Percentiles rank a stretch among this genome's conserved stretches.
phyloP scores from a whole-genome alignment of 805 yeast species.

The Ascoidea rubescens region DNA sequence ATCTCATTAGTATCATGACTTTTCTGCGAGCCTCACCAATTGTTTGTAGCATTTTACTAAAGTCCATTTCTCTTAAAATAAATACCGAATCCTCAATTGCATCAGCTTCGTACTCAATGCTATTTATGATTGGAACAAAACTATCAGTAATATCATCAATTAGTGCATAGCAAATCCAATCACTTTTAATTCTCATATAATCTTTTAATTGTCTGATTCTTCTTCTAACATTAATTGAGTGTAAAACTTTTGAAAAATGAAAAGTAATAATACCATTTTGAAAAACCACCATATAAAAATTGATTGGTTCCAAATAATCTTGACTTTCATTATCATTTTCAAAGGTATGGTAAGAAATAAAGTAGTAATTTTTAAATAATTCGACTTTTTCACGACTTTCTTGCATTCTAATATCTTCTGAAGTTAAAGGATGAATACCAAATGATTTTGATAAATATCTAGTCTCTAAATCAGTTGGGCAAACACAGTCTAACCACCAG shows the following conservation, averaged over 20 bases:
- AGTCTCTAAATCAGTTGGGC: constrained; percentile 95
- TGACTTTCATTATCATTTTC: constrained; percentile 74
- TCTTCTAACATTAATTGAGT: constrained; percentile 47
- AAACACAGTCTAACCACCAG: constrained; percentile 92
- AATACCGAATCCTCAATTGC: constrained; percentile 73
- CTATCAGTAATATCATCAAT: constrained; percentile 55
- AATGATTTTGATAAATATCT: constrained; percentile 83
- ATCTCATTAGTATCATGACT: constrained; percentile 85
- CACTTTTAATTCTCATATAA: constrained; percentile 43
- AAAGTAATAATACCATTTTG: constrained; percentile 44
- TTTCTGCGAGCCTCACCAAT: constrained; percentile 85
- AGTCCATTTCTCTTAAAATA: constrained; percentile 60
- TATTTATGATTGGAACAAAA: constrained; percentile 46
- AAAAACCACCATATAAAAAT: constrained; percentile 48
- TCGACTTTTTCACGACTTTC: constrained; percentile 97
- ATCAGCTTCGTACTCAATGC: constrained; percentile 49
- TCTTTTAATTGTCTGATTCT: constrained; percentile 51
- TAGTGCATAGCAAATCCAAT: constrained; percentile 55
- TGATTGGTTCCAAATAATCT: constrained; percentile 65
- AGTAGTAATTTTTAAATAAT: constrained; percentile 76
- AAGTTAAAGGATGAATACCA: constrained; percentile 94
- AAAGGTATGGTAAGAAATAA: constrained; percentile 93
- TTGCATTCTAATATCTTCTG: constrained; percentile 93
- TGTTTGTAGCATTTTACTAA: constrained; percentile 59
- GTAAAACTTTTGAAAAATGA: constrained; percentile 48